Base-by-base conservation (phyloP, 371 early-diverging fungal genomes). In the Syncephalastrum monosporum region DNA sequence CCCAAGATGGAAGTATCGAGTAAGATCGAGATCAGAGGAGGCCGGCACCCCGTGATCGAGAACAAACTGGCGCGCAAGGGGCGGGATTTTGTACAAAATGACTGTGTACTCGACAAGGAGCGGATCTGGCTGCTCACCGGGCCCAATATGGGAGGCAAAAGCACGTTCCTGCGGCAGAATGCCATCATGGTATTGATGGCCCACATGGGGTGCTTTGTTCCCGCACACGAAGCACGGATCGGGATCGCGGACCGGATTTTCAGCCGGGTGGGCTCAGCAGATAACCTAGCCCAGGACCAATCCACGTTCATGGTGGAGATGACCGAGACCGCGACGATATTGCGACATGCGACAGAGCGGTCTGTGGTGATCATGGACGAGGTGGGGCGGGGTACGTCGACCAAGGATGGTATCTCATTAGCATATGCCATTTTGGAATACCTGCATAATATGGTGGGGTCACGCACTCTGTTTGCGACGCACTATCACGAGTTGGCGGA, bases 261-360 rank as follows among this genome's bases (percentile, higher is more conserved):
- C 64, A 86, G 96, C 24, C 84, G 99, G 48, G 69, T 86, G n/a
- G 93, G 93, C 0, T 85, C 89, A 1, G 82, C 87, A 5, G 93
- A 93, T 57, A 88, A 90, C 61, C 63, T 92, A 15, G 86, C 88
- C 5, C 83, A 83, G 47, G 86, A 94, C 33, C 91, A 93, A 56
- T 96, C 97, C 4, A 99, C 99, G 0, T 99, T 99, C 71, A 96
- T 99, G 95, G 91, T 95, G 7, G 99, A 99, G 76, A 99, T 99
- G 99, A 69, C 76, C 12, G 99, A 99, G 71, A 91, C 96, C 0
- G 92, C 96, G 0, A 79, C 83, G 10, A 98, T 99, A 27, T 75
- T 96, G 27, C 79, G 82, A 21, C 79, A 88, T 49, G 95, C 96
- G 3, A 93, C 95, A 0, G 50, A 71, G 4, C 67, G 74, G 4